phyloP scores from a whole-genome alignment of 2,329 filamentous ascomycete genomes.

The Fonsecaea pedrosoi region DNA sequence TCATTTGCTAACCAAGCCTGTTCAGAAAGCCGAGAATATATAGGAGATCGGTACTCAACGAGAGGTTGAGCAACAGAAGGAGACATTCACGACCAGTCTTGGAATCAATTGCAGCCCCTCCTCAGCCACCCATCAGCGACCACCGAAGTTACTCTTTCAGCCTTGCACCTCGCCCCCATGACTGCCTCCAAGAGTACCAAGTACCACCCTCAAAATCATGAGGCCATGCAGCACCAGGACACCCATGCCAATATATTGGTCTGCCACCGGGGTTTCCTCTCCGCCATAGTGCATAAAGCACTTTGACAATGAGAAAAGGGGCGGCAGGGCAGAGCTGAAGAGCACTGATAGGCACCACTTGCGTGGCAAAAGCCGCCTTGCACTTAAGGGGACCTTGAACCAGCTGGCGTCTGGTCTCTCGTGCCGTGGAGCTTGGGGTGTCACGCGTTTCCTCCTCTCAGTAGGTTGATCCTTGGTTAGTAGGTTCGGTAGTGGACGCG shows the following conservation, averaged over 20 bases:
- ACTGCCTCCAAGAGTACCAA: too few species aligned
- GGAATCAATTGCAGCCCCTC: too few species aligned
- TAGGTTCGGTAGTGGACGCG: background rate
- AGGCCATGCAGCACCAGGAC: too few species aligned
- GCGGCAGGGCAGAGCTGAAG: background rate
- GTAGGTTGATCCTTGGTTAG: too few species aligned
- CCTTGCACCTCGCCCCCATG: too few species aligned
- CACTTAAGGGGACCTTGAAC: background rate
- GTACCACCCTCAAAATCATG: too few species aligned
- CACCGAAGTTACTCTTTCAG: too few species aligned
- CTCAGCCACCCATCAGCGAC: too few species aligned
- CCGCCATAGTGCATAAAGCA: conserved; percentile 25
- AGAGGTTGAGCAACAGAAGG: background rate
- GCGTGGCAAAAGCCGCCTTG: background rate
- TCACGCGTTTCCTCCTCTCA: too few species aligned
- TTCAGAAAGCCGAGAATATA: background rate
- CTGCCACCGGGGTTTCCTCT: conserved; percentile 15
- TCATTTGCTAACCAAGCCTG: background rate
- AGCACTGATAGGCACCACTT: background rate
- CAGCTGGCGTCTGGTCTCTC: background rate
- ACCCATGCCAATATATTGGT: background rate
- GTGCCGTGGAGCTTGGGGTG: background rate
- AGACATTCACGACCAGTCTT: too few species aligned
- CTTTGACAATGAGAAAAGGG: conserved; percentile 28
- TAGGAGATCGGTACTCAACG: background rate